phyloP scores from a whole-genome alignment of 306 rosid species.

The Cicer chorassanicum region DNA sequence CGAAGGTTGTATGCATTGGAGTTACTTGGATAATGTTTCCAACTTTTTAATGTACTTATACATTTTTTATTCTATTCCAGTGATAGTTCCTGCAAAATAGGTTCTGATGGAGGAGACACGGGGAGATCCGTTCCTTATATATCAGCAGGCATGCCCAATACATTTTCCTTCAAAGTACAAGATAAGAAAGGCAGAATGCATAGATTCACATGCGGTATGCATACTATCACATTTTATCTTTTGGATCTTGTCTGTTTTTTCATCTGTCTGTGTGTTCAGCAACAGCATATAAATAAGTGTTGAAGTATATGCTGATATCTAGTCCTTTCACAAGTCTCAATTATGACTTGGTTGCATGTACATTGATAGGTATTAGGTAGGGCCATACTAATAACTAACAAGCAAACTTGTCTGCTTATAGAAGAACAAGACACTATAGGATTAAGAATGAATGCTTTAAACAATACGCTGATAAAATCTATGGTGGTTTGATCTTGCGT shows the following conservation, averaged over 20 bases:
- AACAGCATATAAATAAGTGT: slow-evolving; percentile 30
- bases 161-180: slow-evolving; percentile 82
- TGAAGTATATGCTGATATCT: slow-evolving; percentile 23
- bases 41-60: slow-evolving; percentile 39
- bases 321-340: slow-evolving; percentile 33
- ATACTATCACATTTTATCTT: slow-evolving; percentile 32
- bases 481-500: not conserved
- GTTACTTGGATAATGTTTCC: slow-evolving; percentile 32
- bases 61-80: slow-evolving; percentile 55
- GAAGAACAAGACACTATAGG: slow-evolving; percentile 7
- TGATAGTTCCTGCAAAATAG: slow-evolving; percentile 76
- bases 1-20: slow-evolving; percentile 61
- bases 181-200: slow-evolving; percentile 94
- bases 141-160: slow-evolving; percentile 55
- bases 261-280: slow-evolving; percentile 30
- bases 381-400: not conserved
- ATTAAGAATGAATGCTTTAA: not conserved
- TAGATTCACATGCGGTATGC: slow-evolving; percentile 87
- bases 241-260: slow-evolving; percentile 23
- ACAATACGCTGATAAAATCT: not conserved
- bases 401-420: slow-evolving; percentile 22
- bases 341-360: slow-evolving; percentile 22
- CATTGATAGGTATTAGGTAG: slow-evolving; percentile 14
- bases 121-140: slow-evolving; percentile 65
- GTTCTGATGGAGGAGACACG: slow-evolving; percentile 85